Conservation (phyloP, 371 early-diverging fungal genomes). For the Chytridium lagenaria region DNA sequence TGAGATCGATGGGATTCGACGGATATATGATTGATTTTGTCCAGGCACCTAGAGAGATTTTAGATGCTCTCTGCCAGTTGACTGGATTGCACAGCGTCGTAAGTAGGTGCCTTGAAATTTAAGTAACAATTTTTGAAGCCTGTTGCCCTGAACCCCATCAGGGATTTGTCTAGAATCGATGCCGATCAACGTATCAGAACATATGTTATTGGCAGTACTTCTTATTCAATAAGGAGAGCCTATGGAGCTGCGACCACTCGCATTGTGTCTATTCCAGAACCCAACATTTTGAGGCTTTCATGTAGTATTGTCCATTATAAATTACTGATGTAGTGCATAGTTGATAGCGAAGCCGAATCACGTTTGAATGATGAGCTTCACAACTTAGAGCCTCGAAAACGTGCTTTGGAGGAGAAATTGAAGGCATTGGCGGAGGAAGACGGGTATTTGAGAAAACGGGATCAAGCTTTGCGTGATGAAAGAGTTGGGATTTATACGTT, state of each 20-base stretch:
- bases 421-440: constrained; percentile 48
- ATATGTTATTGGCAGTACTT: constrained; percentile 61
- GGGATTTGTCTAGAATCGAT: neutral
- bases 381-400: constrained; percentile 35
- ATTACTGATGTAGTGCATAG: constrained; percentile 12
- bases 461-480: constrained; percentile 30
- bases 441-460: constrained; percentile 31
- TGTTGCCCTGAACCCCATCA: constrained; percentile 33
- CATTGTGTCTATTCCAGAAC: constrained; percentile 41
- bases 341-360: constrained; percentile 41
- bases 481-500: too few species aligned
- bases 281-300: constrained; percentile 56
- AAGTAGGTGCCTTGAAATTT: constrained; percentile 32
- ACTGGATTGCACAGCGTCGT: constrained; percentile 65
- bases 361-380: constrained; percentile 53
- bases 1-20: constrained; percentile 67
- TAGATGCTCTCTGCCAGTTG: constrained; percentile 69
- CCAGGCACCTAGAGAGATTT: constrained; percentile 73
- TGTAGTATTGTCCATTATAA: constrained; percentile 41
- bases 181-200: constrained; percentile 3
- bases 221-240: constrained; percentile 54
- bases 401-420: constrained; percentile 36
- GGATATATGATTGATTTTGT: constrained; percentile 75
- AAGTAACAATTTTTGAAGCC: constrained; percentile 12
- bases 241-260: constrained; percentile 53